Percentiles rank a stretch among this genome's conserved stretches.
Evolutionary conservation across 345 rosid species (phyloP).

Genomic region (Populus ilicifolia): DNA sequence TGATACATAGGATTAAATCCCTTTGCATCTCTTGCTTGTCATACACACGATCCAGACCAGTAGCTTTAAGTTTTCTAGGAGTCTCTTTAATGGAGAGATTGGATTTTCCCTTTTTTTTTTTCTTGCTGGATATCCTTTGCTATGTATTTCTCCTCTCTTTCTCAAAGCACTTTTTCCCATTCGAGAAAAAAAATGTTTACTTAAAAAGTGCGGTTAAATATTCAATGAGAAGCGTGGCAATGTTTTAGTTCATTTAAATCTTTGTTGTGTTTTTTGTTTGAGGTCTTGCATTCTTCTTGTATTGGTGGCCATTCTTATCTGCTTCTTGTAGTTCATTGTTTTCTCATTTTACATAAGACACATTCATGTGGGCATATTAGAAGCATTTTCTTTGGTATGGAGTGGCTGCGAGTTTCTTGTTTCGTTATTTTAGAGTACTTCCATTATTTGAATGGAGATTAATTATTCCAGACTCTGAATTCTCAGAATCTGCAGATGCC

Average conservation of each 20-base stretch:
- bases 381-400: not conserved
- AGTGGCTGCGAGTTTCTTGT: not conserved
- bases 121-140: not conserved
- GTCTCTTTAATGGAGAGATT: not conserved
- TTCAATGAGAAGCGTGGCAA: not conserved
- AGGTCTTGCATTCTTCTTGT: not conserved
- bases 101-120: not conserved
- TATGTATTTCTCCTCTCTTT: not conserved
- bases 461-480: conserved; percentile 13
- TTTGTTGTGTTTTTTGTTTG: not conserved
- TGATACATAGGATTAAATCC: not conserved
- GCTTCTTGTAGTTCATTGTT: not conserved
- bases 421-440: not conserved
- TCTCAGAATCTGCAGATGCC: conserved; percentile 52
- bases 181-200: not conserved
- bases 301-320: not conserved
- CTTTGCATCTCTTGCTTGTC: conserved; percentile 15
- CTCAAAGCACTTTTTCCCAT: not conserved
- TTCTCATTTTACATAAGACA: not conserved
- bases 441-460: conserved; percentile 7
- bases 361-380: not conserved
- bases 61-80: conserved; percentile 32
- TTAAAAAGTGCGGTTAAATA: not conserved
- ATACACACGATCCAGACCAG: conserved; percentile 72
- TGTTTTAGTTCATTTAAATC: not conserved